Conservation (phyloP, 2,329 filamentous ascomycete species). For the Scedosporium boydii region DNA sequence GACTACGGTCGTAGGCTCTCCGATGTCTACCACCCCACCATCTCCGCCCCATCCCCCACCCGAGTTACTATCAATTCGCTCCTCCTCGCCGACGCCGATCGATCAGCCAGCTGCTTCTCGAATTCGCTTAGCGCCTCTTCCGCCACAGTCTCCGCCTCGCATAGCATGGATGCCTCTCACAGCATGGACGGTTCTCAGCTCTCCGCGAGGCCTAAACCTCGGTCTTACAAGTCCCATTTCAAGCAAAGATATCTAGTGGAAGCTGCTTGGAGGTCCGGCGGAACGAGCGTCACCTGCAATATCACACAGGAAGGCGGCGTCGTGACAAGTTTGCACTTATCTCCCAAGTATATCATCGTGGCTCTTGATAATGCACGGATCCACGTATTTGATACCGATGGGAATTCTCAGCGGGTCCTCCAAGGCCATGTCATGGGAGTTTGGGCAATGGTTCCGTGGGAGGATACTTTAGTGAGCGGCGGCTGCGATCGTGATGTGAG, state of each 20-base stretch:
- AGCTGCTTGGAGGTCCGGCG: constrained; percentile 89
- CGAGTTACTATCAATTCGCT: not conserved
- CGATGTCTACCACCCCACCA: constrained; percentile 26
- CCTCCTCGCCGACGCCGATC: not conserved
- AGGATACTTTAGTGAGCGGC: constrained; percentile 87
- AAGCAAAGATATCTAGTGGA: constrained; percentile 97
- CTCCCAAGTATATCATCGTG: constrained; percentile 92
- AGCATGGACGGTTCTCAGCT: constrained; percentile 44
- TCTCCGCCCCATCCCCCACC: constrained; percentile 1
- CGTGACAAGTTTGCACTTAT: constrained; percentile 90
- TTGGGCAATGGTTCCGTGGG: constrained; percentile 99
- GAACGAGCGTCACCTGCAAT: constrained; percentile 71
- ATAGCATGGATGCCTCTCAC: constrained; percentile 30
- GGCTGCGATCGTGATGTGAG: constrained; percentile 94
- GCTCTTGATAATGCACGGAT: constrained; percentile 98
- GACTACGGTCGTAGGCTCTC: constrained; percentile 62
- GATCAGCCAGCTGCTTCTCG: constrained; percentile 11
- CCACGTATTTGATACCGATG: constrained; percentile 91
- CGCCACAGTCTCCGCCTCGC: constrained; percentile 27
- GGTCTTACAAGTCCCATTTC: constrained; percentile 92
- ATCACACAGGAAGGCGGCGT: constrained; percentile 96
- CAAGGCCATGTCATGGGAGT: constrained; percentile 98
- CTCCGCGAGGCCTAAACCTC: constrained; percentile 49
- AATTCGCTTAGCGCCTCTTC: constrained; percentile 33
- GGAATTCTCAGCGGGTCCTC: constrained; percentile 77